A percentile compares a stretch with the other conserved stretches of the same genome.
Conservation (phyloP, 208 protist species). For the Tritrichomonas foetus region DNA sequence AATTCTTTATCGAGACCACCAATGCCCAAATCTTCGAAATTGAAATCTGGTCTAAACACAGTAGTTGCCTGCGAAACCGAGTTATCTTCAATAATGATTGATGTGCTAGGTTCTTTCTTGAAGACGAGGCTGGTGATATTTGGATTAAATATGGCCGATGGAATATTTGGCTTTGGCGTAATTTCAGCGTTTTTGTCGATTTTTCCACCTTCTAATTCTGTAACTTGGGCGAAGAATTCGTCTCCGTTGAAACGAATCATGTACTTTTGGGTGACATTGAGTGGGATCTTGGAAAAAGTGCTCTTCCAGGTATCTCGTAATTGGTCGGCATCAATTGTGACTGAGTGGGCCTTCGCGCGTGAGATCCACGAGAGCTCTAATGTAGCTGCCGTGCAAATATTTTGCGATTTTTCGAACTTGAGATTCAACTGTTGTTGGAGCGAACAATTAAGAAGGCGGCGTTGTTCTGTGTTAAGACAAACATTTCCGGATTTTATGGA, state of each 20-base stretch:
- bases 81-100: conserved; percentile 1
- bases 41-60: conserved; percentile 38
- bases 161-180: background rate
- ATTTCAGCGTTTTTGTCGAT: background rate
- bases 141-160: background rate
- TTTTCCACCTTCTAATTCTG: background rate
- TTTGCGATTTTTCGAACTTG: too few species aligned
- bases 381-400: background rate
- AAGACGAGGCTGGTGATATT: background rate
- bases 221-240: background rate
- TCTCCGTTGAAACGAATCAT: background rate
- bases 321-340: background rate
- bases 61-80: background rate
- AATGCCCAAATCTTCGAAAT: conserved; percentile 50
- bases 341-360: background rate
- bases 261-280: background rate
- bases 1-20: conserved; percentile 67
- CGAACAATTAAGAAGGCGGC: background rate
- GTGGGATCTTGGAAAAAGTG: background rate
- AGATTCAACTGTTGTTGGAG: background rate
- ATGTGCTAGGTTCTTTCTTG: background rate
- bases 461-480: background rate
- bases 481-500: background rate
- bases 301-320: background rate
- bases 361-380: background rate